Base-by-base conservation (phyloP, 2,329 filamentous ascomycete species). In the Colletotrichum plurivorum region DNA sequence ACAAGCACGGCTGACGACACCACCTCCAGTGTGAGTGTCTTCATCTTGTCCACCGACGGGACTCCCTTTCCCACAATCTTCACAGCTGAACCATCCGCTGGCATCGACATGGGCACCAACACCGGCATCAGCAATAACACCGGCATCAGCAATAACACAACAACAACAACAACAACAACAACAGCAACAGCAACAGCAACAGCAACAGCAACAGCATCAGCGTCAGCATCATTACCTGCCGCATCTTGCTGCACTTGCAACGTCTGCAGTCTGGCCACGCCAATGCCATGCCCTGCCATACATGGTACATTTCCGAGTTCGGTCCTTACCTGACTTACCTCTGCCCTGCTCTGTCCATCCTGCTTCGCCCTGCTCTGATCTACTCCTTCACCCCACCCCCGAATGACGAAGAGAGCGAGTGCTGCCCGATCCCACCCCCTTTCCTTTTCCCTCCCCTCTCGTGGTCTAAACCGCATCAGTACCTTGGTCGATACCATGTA, bases 391-490 rank as follows among this genome's bases (percentile, higher is more conserved):
- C 65, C 60, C 60, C 53, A 58, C 54, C 60, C 41, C 41, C 8
- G 54, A 60, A 61, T 66, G 63, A 66, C 63, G 59, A 67, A 46
- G 52, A 58, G 59, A 64, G 65, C 54, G 53, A 64, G 60, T 64
- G 65, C 41, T 64, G 60, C 67, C 67, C 62, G 67, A 67, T 67
- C 67, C 55, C 62, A 61, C 62, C 67, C 66, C 66, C 63, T 61
- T 56, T 27, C 54, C 43, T 49, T 61, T 10, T 43, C 48, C 51
- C 43, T 46, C 59, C 60, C 62, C 51, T 36, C 66, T 60, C 49
- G 36, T 31, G 41, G n/a, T 54, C 59, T 62, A 62, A 69, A 61
- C 67, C 53, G n/a, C 55, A 51, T 69, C 62, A 69, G 62, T 69
- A 39, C 51, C 18, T 49, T 57, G 36, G 36, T 36, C 31, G 31